Conservation (phyloP, 2,329 filamentous ascomycete species). For the Talaromyces sp. region DNA sequence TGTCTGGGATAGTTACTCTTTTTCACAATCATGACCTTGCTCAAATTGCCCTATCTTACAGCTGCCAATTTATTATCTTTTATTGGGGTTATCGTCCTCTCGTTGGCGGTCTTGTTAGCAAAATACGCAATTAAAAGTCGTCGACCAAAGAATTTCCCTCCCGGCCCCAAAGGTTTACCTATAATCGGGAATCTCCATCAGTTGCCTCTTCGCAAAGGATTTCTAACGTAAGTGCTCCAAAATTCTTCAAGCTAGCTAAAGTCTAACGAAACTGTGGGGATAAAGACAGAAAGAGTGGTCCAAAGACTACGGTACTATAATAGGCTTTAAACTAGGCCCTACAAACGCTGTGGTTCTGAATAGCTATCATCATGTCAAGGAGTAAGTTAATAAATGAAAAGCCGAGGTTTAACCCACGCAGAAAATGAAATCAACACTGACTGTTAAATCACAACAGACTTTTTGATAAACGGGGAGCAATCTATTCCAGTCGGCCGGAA, state of each 20-base stretch:
- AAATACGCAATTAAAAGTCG: no score
- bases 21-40: no score
- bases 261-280: not conserved
- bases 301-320: not conserved
- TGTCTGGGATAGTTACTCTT: no score
- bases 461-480: slow-evolving; percentile 11
- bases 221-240: not conserved
- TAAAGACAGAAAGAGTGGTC: not conserved
- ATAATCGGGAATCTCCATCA: slow-evolving; percentile 2
- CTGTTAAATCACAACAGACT: not conserved
- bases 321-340: not conserved
- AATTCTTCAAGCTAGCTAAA: not conserved
- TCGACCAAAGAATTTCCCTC: slow-evolving; percentile 1
- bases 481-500: slow-evolving; percentile 10
- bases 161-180: not conserved
- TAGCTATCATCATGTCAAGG: not conserved
- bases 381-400: not conserved
- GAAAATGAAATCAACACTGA: not conserved
- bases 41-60: no score
- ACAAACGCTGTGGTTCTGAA: not conserved
- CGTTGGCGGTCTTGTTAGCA: no score
- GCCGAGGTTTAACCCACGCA: not conserved
- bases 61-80: no score
- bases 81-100: no score
- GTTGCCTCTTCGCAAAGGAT: not conserved